Evolutionary conservation across 169 alveolate species (phyloP).

Genomic region (Eimeria maxima): DNA sequence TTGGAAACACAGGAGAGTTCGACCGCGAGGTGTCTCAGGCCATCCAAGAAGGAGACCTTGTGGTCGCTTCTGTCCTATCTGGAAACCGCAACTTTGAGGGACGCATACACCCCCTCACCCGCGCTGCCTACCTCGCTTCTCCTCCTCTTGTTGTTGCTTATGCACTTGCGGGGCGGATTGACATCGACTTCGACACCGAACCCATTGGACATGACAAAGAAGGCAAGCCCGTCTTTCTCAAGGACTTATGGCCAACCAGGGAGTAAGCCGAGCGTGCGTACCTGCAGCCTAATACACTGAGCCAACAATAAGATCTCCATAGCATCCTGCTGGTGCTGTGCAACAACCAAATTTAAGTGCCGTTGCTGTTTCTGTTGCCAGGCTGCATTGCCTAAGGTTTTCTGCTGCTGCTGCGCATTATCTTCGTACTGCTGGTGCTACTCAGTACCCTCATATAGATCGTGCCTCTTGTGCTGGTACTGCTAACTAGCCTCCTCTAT

Average conservation of each 20-base stretch:
- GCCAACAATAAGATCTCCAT: background rate
- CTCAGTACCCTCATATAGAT: background rate
- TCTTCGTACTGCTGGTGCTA: background rate
- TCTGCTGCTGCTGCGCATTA: background rate
- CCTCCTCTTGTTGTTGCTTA: conserved; percentile 98
- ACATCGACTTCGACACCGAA: conserved; percentile 95
- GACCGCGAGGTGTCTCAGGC: conserved; percentile 96
- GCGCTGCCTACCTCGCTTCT: conserved; percentile 98
- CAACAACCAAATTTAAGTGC: background rate
- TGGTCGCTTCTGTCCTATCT: conserved; percentile 96
- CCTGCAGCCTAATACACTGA: background rate
- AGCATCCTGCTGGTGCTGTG: background rate
- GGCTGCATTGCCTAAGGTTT: background rate
- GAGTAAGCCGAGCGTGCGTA: conserved; percentile 85
- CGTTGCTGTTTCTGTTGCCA: background rate
- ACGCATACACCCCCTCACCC: conserved; percentile 96
- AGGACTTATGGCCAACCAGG: conserved; percentile 97
- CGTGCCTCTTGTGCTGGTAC: background rate
- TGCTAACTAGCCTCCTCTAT: background rate
- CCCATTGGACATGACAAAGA: conserved; percentile 90
- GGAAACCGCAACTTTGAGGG: conserved; percentile 99
- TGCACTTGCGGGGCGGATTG: conserved; percentile 97
- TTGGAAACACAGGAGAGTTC: conserved; percentile 98
- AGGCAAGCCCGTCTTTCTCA: conserved; percentile 91
- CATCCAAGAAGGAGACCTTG: conserved; percentile 93